phyloP scores from a whole-genome alignment of 2,329 filamentous ascomycete species.

The Aspergillus sp. region DNA sequence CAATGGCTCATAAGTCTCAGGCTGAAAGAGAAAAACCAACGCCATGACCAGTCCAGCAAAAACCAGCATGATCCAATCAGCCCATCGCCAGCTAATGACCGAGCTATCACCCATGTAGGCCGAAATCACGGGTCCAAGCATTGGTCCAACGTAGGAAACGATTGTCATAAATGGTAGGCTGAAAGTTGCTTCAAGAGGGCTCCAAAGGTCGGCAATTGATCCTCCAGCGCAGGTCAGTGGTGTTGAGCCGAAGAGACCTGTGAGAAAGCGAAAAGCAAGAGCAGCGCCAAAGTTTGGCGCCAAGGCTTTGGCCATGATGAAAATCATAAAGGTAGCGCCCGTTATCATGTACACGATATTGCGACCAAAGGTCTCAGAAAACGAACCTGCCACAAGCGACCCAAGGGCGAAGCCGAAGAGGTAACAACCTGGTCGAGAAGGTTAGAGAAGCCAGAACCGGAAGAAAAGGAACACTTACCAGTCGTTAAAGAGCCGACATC shows the following conservation, averaged over 20 bases:
- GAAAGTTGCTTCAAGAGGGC: slow-evolving; percentile 39
- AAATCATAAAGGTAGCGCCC: slow-evolving; percentile 40
- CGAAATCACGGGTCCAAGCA: slow-evolving; percentile 14
- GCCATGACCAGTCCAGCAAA: slow-evolving; percentile 26
- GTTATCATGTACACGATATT: slow-evolving; percentile 44
- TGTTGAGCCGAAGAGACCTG: slow-evolving; percentile 40
- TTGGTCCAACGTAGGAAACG: slow-evolving; percentile 29
- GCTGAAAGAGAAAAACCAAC: slow-evolving; percentile 37
- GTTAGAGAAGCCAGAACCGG: background rate
- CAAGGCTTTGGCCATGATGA: slow-evolving; percentile 40
- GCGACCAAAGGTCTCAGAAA: slow-evolving; percentile 43
- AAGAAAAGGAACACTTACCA: slow-evolving; percentile 9
- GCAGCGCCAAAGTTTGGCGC: slow-evolving; percentile 43
- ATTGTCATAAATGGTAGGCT: slow-evolving; percentile 45
- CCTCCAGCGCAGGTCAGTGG: slow-evolving; percentile 40
- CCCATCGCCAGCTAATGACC: slow-evolving; percentile 28
- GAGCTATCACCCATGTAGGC: slow-evolving; percentile 7
- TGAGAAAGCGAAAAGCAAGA: slow-evolving; percentile 43
- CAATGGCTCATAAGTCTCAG: slow-evolving; percentile 43
- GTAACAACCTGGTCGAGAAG: slow-evolving; percentile 6
- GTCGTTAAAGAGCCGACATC: slow-evolving; percentile 45
- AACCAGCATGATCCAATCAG: slow-evolving; percentile 38
- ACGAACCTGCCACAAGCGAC: slow-evolving; percentile 41
- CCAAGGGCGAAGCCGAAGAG: slow-evolving; percentile 43
- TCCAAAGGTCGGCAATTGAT: slow-evolving; percentile 40